Conservation (phyloP, 2,329 filamentous ascomycete species). For the Didymella glomerata region DNA sequence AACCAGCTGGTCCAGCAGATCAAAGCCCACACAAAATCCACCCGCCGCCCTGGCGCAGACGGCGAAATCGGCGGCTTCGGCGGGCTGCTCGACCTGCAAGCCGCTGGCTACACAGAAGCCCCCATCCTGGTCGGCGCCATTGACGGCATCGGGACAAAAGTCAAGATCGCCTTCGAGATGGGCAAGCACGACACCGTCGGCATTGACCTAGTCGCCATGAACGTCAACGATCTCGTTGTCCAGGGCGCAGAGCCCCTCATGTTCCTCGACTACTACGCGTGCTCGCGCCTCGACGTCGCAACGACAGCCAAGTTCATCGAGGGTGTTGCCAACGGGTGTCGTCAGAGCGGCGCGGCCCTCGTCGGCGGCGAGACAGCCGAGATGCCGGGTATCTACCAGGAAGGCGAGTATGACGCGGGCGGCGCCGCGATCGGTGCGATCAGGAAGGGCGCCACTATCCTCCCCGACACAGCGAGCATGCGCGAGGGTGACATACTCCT, state of each 20-base stretch:
- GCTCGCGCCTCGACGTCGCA: constrained; percentile 82
- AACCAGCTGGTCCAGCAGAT: constrained; percentile 93
- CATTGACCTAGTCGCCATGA: constrained; percentile 98
- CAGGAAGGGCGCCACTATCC: constrained; percentile 67
- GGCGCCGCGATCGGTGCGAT: constrained; percentile 91
- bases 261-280: constrained; percentile 98
- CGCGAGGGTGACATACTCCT: constrained; percentile 82
- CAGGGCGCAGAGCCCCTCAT: constrained; percentile 94
- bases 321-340: constrained; percentile 88
- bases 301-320: constrained; percentile 86
- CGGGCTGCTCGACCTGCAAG: constrained; percentile 80
- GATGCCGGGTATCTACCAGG: constrained; percentile 94
- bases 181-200: constrained; percentile 93
- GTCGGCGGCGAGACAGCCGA: constrained; percentile 98
- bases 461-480: constrained; percentile 83
- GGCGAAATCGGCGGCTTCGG: constrained; percentile 96
- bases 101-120: constrained; percentile 75
- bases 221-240: constrained; percentile 96
- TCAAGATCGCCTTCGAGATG: constrained; percentile 92
- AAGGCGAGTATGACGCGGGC: constrained; percentile 90
- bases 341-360: constrained; percentile 83
- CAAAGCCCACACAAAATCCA: constrained; percentile 87
- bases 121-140: constrained; percentile 93
- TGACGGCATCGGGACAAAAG: constrained; percentile 95
- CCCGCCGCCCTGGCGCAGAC: constrained; percentile 84